Base-by-base conservation (phyloP, 495 filamentous ascomycete genomes). In the Penicillium ochrochloron region DNA sequence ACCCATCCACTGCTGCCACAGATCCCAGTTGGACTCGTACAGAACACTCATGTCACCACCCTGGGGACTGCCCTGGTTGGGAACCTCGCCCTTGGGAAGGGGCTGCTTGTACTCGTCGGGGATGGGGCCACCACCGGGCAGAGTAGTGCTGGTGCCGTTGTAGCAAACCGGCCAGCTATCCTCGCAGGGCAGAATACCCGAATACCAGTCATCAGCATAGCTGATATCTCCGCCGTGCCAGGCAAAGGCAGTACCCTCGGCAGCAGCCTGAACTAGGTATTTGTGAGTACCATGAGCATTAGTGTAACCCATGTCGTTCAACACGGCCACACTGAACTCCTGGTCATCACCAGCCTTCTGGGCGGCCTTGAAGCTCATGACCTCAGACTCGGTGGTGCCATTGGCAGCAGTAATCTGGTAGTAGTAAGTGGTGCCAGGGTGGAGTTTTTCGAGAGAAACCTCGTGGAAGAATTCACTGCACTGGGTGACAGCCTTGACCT, bases 391-490 rank as follows among this genome's bases (percentile, higher is more conserved):
- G 29, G 80, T 80, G 27, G 80, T 82, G 42, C 79, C 79, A 70
- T 82, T 82, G 48, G 79, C 66, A 14, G 77, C 74, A 17, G 70
- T 62, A 54, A 81, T 80, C 65, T 76, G 73, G 69, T 83, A 83
- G 65, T 78, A 83, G 70, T 83, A 82, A 9, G 76, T 80, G 10
- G 77, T 80, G 23, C 75, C 79, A 17, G 79, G 42, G 51, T 74
- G 64, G 15, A 84, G 67, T 53, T 73, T 51, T 17, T 64, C 50
- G 50, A 83, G 70, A 23, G 75, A 72, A 33, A 83, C 78, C 34
- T 83, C 74, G 65, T 82, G 78, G 72, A 80, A 84, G 73, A 76
- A 82, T 64, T 85, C 72, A 59, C 75, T 80, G 73, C 83, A 85
- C 61, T 83, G 80, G 2, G 82, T 84, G 34, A 83, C 70, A 10